phyloP scores from a whole-genome alignment of 257 asterid genomes.

The Sherardia arvensis region DNA sequence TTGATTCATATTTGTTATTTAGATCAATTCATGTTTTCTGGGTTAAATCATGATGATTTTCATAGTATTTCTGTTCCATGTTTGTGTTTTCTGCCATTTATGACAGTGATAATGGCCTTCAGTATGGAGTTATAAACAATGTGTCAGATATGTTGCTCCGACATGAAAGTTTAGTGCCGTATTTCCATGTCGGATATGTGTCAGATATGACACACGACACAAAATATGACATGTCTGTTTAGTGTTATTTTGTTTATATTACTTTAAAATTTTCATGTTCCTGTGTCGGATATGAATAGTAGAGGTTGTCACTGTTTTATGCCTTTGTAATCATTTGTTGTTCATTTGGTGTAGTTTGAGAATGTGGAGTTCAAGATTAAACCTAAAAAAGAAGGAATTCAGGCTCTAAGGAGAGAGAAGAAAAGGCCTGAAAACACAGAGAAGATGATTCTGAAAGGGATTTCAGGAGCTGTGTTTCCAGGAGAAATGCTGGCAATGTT shows the following conservation, averaged over 20 bases:
- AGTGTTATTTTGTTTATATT: no score
- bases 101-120: no score
- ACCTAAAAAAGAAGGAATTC: conserved; percentile 15
- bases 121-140: not conserved
- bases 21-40: no score
- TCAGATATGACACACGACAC: no score
- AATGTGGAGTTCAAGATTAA: conserved; percentile 48
- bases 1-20: not conserved
- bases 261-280: no score
- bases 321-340: not conserved
- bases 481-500: conserved; percentile 83
- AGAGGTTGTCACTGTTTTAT: no score
- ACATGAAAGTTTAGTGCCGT: no score
- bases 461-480: conserved; percentile 49
- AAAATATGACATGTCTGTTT: no score
- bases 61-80: not conserved
- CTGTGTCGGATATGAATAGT: no score
- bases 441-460: conserved; percentile 48
- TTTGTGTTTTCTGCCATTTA: not conserved
- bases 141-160: no score
- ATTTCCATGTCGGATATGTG: no score
- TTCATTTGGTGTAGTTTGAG: conserved; percentile 43
- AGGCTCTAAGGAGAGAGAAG: conserved; percentile 10
- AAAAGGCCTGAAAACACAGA: conserved; percentile 23
- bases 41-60: not conserved